Conservation (phyloP, 2,329 filamentous ascomycete genomes). For the Tympanopsis confertula region DNA sequence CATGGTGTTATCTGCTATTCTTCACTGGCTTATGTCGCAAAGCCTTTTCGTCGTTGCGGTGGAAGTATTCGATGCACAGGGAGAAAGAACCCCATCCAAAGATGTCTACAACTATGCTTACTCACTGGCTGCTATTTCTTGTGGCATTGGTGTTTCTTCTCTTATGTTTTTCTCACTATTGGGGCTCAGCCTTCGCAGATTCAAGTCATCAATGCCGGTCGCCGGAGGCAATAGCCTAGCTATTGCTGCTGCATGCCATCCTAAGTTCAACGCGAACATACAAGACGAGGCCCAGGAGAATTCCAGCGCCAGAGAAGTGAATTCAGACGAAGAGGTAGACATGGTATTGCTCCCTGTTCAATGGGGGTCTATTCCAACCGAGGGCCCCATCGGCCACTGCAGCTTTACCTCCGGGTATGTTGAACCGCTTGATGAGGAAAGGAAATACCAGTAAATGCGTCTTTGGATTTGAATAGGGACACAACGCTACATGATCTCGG, state of each 20-base stretch:
- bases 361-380: not conserved
- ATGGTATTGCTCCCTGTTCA: not conserved
- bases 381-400: not conserved
- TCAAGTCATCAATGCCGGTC: not conserved
- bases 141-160: not conserved
- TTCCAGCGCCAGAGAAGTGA: too few species aligned
- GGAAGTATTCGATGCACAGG: not conserved
- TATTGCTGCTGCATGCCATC: not conserved
- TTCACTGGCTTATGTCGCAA: not conserved
- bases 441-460: too few species aligned
- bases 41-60: not conserved
- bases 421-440: too few species aligned
- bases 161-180: not conserved
- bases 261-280: not conserved
- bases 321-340: not conserved
- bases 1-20: not conserved
- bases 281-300: not conserved
- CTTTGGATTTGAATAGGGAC: too few species aligned
- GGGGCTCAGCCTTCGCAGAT: not conserved
- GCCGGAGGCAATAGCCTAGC: not conserved
- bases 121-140: not conserved
- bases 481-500: too few species aligned
- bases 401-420: not conserved
- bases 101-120: not conserved
- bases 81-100: not conserved